Evolutionary conservation across 768 basidiomycete genomes (phyloP), one percentile per base, ranked within the genome.

Genomic region (Collybiopsis confluens): DNA sequence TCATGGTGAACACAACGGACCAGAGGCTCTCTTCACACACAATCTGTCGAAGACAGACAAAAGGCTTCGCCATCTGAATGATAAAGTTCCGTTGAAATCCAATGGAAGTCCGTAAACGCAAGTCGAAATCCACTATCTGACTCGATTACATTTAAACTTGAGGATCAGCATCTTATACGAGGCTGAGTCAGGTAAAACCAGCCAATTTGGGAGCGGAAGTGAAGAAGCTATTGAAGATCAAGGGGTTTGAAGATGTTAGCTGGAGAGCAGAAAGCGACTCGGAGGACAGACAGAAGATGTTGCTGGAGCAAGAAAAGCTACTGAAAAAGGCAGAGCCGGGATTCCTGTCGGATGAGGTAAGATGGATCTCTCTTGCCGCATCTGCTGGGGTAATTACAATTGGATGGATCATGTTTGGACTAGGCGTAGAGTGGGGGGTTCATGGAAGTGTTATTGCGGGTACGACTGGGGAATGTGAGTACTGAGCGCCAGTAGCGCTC

Each of bases 381-480:
- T 60, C 64, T 4, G 30, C 64, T 4, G 64, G 58, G 13, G 56
- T 73, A 41, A 64, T 75, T 37, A 28, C 72, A 41, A 59, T 73
- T 41, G 73, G 67, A 18, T 75, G 73, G 73, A 61, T 73, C 40
- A 67, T 75, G 62, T 75, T 75, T 57, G 73, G 71, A 8, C 45
- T 75, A 44, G 73, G 72, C 36, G 66, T 75, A n/a, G 59, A 54
- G 7, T 75, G 73, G 73, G 73, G 73, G 15, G 72, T 73, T 40
- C 73, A 75, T 54, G 72, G 70, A 18, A 63, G 45, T 55, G 58
- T 65, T 20, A 60, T 62, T 56, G 64, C 65, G 38, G 64, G 65
- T 23, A 65, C 66, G 36, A 58, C 58, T 35, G 67, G 67, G 41
- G 66, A 66, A 55, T 68, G 56, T 33, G 5, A 33, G 30, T 13